phyloP scores from a whole-genome alignment of 2,329 filamentous ascomycete species.

The Aspergillus japonicus region DNA sequence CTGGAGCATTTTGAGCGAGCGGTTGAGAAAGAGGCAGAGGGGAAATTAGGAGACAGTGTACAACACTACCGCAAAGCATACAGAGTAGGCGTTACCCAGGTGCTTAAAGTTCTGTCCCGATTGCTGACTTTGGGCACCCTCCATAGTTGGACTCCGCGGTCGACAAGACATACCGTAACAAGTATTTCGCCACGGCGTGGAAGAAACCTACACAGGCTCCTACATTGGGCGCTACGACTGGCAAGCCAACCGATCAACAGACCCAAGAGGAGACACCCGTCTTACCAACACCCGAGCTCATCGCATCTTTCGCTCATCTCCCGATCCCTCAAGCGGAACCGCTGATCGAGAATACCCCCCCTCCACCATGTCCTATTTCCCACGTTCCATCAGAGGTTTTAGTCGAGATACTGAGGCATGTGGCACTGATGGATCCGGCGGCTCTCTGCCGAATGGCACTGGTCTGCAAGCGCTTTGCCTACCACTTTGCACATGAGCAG shows the following conservation, averaged over 20 bases:
- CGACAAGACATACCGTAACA: conserved; percentile 83
- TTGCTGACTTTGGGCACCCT: conserved; percentile 11
- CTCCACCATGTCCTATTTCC: conserved; percentile 78
- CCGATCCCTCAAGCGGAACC: conserved; percentile 68
- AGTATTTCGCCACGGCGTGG: conserved; percentile 74
- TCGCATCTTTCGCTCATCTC: conserved; percentile 70
- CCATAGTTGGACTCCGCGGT: conserved; percentile 77
- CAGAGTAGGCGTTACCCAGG: conserved; percentile 54
- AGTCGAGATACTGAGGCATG: conserved; percentile 71
- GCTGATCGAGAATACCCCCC: conserved; percentile 66
- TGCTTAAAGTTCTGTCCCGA: conserved; percentile 14
- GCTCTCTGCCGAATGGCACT: conserved; percentile 72
- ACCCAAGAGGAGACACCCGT: conserved; percentile 52
- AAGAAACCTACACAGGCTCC: conserved; percentile 47
- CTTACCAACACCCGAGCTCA: conserved; percentile 64
- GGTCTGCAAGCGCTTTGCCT: conserved; percentile 86
- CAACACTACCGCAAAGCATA: conserved; percentile 88
- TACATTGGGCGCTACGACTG: conserved; percentile 51
- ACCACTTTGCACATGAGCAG: conserved; percentile 79
- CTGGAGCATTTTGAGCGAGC: conserved; percentile 91
- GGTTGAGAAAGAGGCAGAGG: conserved; percentile 81
- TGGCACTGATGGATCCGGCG: conserved; percentile 72
- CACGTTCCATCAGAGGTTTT: conserved; percentile 80
- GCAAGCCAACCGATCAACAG: conserved; percentile 56
- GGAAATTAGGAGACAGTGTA: conserved; percentile 84